Conservation (phyloP, 768 basidiomycete genomes). For the Mrakia hoshinonis region DNA sequence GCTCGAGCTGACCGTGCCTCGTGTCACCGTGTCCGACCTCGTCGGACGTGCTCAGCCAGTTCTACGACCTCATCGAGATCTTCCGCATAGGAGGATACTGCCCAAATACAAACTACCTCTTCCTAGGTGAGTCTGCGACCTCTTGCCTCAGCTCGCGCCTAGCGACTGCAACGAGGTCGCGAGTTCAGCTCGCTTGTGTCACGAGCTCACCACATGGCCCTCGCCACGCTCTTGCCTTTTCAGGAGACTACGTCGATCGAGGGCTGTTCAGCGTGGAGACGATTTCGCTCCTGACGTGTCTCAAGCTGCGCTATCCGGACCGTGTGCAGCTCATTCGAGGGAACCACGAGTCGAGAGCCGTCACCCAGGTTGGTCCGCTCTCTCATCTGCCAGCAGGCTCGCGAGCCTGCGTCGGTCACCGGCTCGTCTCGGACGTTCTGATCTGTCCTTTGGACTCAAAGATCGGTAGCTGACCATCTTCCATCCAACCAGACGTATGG, state of each 20-base stretch:
- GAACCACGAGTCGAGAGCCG: slow-evolving; percentile 94
- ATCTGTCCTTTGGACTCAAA: too few species aligned
- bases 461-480: too few species aligned
- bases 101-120: slow-evolving; percentile 94
- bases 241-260: slow-evolving; percentile 97
- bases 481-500: slow-evolving; percentile 71
- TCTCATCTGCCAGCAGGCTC: neutral
- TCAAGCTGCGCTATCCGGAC: slow-evolving; percentile 94
- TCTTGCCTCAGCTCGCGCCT: neutral
- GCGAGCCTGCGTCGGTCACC: too few species aligned
- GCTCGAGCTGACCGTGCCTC: slow-evolving; percentile 1
- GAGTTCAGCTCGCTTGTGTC: neutral
- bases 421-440: too few species aligned
- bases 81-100: slow-evolving; percentile 97
- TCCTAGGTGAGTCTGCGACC: slow-evolving; percentile 63
- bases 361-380: slow-evolving; percentile 79
- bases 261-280: slow-evolving; percentile 98
- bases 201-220: neutral
- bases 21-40: neutral
- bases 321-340: slow-evolving; percentile 93
- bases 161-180: neutral
- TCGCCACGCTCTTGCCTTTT: slow-evolving; percentile 15
- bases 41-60: slow-evolving; percentile 66
- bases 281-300: slow-evolving; percentile 89
- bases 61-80: slow-evolving; percentile 98